Base-by-base conservation (phyloP, 2,329 filamentous ascomycete species). In the Fusarium sp. region DNA sequence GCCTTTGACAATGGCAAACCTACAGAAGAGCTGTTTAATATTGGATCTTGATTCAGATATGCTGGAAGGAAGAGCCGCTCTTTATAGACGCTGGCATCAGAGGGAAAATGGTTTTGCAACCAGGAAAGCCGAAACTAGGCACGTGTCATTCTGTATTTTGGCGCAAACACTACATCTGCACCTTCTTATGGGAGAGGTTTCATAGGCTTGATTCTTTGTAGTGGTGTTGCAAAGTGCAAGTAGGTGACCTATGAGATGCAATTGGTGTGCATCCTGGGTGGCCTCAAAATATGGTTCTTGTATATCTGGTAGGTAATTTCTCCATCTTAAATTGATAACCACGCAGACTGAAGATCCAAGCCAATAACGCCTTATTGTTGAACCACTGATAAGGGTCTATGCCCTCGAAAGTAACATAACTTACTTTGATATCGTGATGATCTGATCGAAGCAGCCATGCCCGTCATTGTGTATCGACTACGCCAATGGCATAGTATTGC, bases 121-220 rank as follows among this genome's bases (percentile, higher is more conserved):
- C 10, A 23, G 11, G 18, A 10, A 29, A 15, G 19, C 44, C 10
- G 21, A 10, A 29, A 25, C 25, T 7, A 27, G 19, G 4, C 8
- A 27, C 31, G 33, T 10, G 39, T 16, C 15, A 41, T 21, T 9
- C 38, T 15, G 14, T 14, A 5, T 18, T 21, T 6, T 51, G 6
- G 11, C 5, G 16, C 4, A 23, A 25, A 2, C 3, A 15, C 3
- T 48, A 1, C 5, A 48, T 1, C 10, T 48, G 7, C 10, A 11
- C 4, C 3, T 25, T 52, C 7, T 16, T 12, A 12, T 7, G 14
- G 18, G 12, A 0, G 33, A 35, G 23, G 3, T 12, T 7, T 3
- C 4, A 27, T 16, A 16, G 33, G 23, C 10, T 0, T 37, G 6
- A 25, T 12, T 21, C 3, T 52, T 21, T 21, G 18, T 15, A 27